Percentiles rank a stretch among this genome's conserved stretches.
phyloP scores from a whole-genome alignment of 2,329 filamentous ascomycete genomes.

The Diaporthe aspalathi region DNA sequence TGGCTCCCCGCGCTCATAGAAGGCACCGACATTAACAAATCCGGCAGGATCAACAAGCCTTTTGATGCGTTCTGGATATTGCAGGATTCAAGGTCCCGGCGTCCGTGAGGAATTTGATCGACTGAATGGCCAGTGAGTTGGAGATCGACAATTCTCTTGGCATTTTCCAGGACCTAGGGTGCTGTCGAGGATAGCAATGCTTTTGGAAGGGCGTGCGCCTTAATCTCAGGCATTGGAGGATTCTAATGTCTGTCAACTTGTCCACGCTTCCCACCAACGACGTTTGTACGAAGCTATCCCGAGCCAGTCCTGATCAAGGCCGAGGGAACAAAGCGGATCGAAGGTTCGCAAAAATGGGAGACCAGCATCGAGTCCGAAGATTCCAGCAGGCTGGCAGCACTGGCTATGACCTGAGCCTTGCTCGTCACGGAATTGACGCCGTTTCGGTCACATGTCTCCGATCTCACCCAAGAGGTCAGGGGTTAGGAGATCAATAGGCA shows the following conservation, averaged over 20 bases:
- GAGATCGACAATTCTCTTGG: too few species aligned
- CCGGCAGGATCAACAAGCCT: background rate
- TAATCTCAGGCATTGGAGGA: background rate
- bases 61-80: background rate
- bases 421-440: background rate
- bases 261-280: background rate
- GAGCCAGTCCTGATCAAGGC: background rate
- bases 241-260: background rate
- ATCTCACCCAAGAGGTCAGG: background rate
- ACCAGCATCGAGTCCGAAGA: background rate
- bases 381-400: background rate
- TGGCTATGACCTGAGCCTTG: background rate
- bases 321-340: background rate
- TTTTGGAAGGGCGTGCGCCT: too few species aligned
- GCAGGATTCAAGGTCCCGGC: background rate
- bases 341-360: background rate
- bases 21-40: too few species aligned
- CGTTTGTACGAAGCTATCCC: background rate
- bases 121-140: too few species aligned
- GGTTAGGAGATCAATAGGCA: background rate
- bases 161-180: background rate
- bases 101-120: too few species aligned
- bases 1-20: background rate
- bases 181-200: background rate
- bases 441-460: background rate